Percentiles rank a stretch among this genome's conserved stretches.
These are phyloP conservation scores for Phytophthora pseudosyringae DNA, from an alignment of 352 stramenopile species.

Conservation along the genomic window DNA sequence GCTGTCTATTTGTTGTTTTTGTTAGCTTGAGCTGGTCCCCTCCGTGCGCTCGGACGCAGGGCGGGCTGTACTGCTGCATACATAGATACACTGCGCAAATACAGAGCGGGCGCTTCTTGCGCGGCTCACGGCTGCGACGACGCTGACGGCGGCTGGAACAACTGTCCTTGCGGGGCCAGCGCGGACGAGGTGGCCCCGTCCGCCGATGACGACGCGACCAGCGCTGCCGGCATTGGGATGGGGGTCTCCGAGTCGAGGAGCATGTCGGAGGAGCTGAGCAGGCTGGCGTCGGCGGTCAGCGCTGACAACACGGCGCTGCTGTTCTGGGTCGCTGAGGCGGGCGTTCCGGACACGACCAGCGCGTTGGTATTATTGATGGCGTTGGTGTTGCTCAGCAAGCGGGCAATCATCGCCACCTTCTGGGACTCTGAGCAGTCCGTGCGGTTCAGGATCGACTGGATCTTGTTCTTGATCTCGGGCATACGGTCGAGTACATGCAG, in stretches of 20 bases:
- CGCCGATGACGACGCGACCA: constrained; percentile 29
- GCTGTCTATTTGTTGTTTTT: constrained; percentile 43
- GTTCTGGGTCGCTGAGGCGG: constrained; percentile 11
- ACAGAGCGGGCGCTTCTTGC: constrained; percentile 5
- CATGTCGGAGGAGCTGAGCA: constrained; percentile 43
- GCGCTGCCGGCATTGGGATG: constrained; percentile 54
- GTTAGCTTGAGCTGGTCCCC: constrained; percentile 14
- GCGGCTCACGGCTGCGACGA: constrained; percentile 31
- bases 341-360: background rate
- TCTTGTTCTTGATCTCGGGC: constrained; percentile 92
- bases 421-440: constrained; percentile 87
- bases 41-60: constrained; percentile 3
- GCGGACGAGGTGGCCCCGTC: constrained; percentile 38
- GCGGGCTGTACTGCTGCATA: constrained; percentile 22
- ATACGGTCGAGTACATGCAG: constrained; percentile 86
- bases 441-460: constrained; percentile 87
- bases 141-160: constrained; percentile 28
- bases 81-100: constrained; percentile 38
- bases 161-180: constrained; percentile 24
- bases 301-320: constrained; percentile 35
- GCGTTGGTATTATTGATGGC: constrained; percentile 65
- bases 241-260: constrained; percentile 56
- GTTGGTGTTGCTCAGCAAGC: constrained; percentile 87
- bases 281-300: constrained; percentile 31
- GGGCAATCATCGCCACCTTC: constrained; percentile 89